phyloP scores from a whole-genome alignment of 371 early-diverging fungal species.

The Batrachochytrium dendrobatidis region DNA sequence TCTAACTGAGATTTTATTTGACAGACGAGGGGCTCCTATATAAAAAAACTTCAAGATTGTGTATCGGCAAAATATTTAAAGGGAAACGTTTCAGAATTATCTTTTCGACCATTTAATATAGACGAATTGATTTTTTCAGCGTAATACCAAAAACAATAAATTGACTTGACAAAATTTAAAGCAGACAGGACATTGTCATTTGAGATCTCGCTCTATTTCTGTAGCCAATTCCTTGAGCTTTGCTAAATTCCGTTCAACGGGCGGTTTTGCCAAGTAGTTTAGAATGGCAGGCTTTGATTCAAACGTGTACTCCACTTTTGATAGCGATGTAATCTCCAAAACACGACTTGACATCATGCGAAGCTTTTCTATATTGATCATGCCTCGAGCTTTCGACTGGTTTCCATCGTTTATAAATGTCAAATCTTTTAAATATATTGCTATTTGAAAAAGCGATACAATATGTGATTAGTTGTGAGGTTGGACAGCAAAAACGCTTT shows the following conservation, averaged over 20 bases:
- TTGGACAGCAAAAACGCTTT: too few species aligned
- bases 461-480: too few species aligned
- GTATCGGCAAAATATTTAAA: slow-evolving; percentile 2
- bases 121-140: not conserved
- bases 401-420: slow-evolving; percentile 56
- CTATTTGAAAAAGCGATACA: slow-evolving; percentile 18
- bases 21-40: slow-evolving; percentile 2
- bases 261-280: slow-evolving; percentile 46
- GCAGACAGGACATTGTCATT: not conserved
- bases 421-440: slow-evolving; percentile 50
- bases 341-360: slow-evolving; percentile 45
- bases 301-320: slow-evolving; percentile 24
- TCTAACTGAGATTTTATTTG: too few species aligned
- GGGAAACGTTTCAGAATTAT: not conserved
- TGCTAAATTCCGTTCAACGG: slow-evolving; percentile 31
- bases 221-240: slow-evolving; percentile 41
- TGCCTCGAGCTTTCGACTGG: slow-evolving; percentile 31
- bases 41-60: slow-evolving; percentile 3
- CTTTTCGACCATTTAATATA: not conserved
- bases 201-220: slow-evolving; percentile 26
- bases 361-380: slow-evolving; percentile 53
- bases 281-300: slow-evolving; percentile 27
- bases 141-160: not conserved
- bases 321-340: slow-evolving; percentile 34
- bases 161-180: not conserved